A percentile compares a stretch with the other conserved stretches of the same genome.
These are phyloP conservation scores for Coemansia sp. DNA, from an alignment of 192 early-diverging fungal species.

Conservation along the genomic window DNA sequence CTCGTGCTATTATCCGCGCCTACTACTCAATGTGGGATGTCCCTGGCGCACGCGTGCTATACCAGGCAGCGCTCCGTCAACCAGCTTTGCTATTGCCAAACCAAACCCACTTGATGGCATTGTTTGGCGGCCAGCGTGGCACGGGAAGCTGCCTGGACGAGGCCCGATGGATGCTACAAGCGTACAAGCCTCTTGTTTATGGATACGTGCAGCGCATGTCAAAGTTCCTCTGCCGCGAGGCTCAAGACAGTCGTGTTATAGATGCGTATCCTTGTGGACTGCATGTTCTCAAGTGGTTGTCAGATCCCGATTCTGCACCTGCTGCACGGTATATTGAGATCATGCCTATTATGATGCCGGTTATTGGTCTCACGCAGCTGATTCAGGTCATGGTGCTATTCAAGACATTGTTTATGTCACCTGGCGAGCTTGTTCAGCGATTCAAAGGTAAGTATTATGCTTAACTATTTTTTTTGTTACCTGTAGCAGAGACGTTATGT, in stretches of 20 bases:
- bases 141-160: conserved; percentile 83
- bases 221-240: conserved; percentile 58
- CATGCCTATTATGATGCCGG: conserved; percentile 71
- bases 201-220: conserved; percentile 72
- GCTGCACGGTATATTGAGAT: conserved; percentile 67
- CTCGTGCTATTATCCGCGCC: conserved; percentile 9
- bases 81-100: conserved; percentile 45
- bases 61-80: no score
- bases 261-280: conserved; percentile 63
- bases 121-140: conserved; percentile 94
- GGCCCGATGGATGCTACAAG: conserved; percentile 65
- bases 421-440: background rate
- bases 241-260: conserved; percentile 54
- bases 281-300: conserved; percentile 75
- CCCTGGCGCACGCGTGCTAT: conserved; percentile 40
- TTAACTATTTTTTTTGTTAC: no score
- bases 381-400: conserved; percentile 71
- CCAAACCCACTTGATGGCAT: conserved; percentile 63
- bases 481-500: no score
- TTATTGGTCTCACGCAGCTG: conserved; percentile 87
- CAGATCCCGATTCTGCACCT: conserved; percentile 63
- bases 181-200: conserved; percentile 70
- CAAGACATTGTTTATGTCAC: conserved; percentile 56
- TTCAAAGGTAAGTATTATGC: conserved; percentile 26
- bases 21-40: conserved; percentile 18